Conservation (phyloP, 2,329 filamentous ascomycete genomes). For the Alternaria triticina region DNA sequence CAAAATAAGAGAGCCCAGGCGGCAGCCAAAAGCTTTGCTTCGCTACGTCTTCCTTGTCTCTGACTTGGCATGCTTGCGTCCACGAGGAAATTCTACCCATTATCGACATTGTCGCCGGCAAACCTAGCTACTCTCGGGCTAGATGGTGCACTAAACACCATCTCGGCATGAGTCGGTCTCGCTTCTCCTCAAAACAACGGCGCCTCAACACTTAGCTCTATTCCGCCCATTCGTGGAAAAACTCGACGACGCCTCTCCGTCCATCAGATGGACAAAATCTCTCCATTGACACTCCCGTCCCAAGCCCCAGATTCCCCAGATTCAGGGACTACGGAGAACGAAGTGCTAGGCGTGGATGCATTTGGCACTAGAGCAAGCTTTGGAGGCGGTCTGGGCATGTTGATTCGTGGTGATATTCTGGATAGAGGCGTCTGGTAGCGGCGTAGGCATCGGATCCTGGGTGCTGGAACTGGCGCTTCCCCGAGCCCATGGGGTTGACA, state of each 20-base stretch:
- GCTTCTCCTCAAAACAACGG: constrained; percentile 11
- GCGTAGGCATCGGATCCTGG: constrained; percentile 13
- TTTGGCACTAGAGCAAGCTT: constrained; percentile 28
- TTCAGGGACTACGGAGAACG: constrained; percentile 7
- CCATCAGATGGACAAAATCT: constrained; percentile 19
- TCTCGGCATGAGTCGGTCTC: constrained; percentile 16
- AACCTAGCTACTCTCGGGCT: constrained; percentile 23
- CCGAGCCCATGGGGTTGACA: constrained; percentile 28
- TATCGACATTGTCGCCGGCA: constrained; percentile 20
- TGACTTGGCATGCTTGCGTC: constrained; percentile 28
- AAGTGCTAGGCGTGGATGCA: constrained; percentile 1
- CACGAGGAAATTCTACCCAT: constrained; percentile 16
- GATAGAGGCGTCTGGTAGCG: constrained; percentile 6
- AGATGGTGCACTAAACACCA: constrained; percentile 17
- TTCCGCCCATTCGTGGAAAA: constrained; percentile 39
- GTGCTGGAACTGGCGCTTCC: constrained; percentile 24
- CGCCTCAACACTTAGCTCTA: constrained; percentile 7
- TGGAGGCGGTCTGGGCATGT: constrained; percentile 23
- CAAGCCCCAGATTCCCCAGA: constrained; percentile 35
- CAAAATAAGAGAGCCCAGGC: constrained; percentile 28
- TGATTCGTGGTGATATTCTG: constrained; percentile 43
- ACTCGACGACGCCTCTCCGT: constrained; percentile 14
- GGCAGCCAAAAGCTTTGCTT: constrained; percentile 34
- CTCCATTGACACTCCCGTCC: constrained; percentile 18
- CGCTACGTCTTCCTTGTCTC: constrained; percentile 16